Percentiles rank a stretch among this genome's conserved stretches.
Evolutionary conservation across 176 grass and related monocot species (phyloP).

Genomic region (Bonia amplexicaulis): DNA sequence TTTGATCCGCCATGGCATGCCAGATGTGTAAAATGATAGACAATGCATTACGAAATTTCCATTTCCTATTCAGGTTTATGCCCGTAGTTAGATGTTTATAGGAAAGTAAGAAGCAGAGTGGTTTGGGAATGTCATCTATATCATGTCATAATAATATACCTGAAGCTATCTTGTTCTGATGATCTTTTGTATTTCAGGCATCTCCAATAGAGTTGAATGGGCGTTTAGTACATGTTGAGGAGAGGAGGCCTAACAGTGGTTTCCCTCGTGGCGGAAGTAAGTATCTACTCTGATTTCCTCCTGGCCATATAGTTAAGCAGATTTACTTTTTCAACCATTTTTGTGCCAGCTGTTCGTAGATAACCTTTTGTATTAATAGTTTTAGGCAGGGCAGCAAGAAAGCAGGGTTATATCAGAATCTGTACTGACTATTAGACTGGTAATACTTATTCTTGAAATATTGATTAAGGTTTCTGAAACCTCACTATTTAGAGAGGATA

Average conservation of each 20-base stretch:
- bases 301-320: background rate
- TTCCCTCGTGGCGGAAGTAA: slow-evolving; percentile 63
- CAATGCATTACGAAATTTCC: background rate
- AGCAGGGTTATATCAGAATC: background rate
- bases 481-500: background rate
- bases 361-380: background rate
- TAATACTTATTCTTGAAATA: background rate
- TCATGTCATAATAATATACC: background rate
- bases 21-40: background rate
- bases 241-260: slow-evolving; percentile 59
- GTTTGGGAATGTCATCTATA: background rate
- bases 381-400: background rate
- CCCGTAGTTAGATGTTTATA: background rate
- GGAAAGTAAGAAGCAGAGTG: background rate
- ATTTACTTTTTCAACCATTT: slow-evolving; percentile 1
- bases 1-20: background rate
- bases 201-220: slow-evolving; percentile 91
- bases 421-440: background rate
- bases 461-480: background rate
- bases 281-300: slow-evolving; percentile 19
- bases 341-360: background rate
- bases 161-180: slow-evolving; percentile 3
- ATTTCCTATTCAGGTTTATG: slow-evolving; percentile 5
- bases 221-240: slow-evolving; percentile 62
- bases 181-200: slow-evolving; percentile 44